Percentiles rank a stretch among this genome's conserved stretches.
phyloP scores from a whole-genome alignment of 2,329 filamentous ascomycete genomes.

The Xylaria polymorpha region DNA sequence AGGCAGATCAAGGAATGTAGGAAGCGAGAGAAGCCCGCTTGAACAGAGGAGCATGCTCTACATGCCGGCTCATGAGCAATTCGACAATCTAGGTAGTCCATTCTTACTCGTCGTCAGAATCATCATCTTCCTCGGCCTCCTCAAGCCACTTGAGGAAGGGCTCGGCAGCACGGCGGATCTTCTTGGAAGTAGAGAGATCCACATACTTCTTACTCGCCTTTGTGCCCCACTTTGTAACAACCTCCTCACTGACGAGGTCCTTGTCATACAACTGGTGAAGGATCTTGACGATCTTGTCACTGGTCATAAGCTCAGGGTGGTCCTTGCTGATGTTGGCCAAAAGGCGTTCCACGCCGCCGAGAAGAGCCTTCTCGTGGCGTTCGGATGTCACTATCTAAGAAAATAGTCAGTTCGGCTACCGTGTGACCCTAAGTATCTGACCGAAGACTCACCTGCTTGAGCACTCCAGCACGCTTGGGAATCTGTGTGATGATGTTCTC shows the following conservation, averaged over 20 bases:
- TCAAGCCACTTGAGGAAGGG: conserved; percentile 95
- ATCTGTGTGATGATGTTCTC: conserved; percentile 91
- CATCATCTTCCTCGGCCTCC: conserved; percentile 82
- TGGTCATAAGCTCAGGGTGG: conserved; percentile 76
- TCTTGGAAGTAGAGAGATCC: conserved; percentile 87
- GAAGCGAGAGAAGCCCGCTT: conserved; percentile 11
- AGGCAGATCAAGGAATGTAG: conserved; percentile 26
- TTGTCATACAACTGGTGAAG: conserved; percentile 90
- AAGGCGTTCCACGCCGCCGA: conserved; percentile 95
- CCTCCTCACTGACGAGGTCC: conserved; percentile 88
- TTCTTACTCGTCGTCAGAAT: conserved; percentile 65
- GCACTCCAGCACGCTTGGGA: conserved; percentile 81
- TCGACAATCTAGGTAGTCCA: not conserved
- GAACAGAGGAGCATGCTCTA: conserved; percentile 5
- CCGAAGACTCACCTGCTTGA: conserved; percentile 77
- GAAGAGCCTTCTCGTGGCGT: conserved; percentile 92
- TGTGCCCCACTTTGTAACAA: conserved; percentile 88
- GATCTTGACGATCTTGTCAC: conserved; percentile 81
- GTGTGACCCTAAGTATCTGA: not conserved
- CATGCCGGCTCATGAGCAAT: conserved; percentile 1
- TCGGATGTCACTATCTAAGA: conserved; percentile 83
- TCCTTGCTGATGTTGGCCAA: conserved; percentile 77
- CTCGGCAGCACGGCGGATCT: conserved; percentile 94
- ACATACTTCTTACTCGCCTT: conserved; percentile 99
- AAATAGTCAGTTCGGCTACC: conserved; percentile 47